Conservation (phyloP, 768 basidiomycete genomes). For the Podaxis sp. region DNA sequence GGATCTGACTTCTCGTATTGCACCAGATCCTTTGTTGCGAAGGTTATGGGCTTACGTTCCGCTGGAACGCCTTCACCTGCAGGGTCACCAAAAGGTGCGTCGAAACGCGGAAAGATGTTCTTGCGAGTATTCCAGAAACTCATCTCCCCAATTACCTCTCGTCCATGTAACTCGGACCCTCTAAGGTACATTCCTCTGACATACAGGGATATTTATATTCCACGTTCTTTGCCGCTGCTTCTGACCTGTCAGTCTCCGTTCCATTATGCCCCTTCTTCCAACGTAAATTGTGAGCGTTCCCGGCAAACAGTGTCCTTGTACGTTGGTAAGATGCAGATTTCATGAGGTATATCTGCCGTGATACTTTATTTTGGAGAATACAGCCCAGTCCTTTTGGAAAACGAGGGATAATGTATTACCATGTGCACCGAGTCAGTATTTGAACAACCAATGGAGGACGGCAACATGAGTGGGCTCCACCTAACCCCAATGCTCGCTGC, state of each 20-base stretch:
- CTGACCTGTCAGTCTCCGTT: not conserved
- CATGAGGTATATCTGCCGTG: no score
- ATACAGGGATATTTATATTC: not conserved
- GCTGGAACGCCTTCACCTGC: not conserved
- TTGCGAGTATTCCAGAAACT: not conserved
- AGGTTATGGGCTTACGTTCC: not conserved
- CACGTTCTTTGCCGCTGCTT: not conserved
- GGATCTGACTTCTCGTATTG: not conserved
- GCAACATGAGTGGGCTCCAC: no score
- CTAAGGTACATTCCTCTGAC: not conserved
- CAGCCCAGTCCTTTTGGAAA: no score
- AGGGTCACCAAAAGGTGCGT: not conserved
- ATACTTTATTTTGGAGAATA: no score
- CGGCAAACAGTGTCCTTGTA: no score
- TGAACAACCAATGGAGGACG: no score
- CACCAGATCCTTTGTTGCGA: not conserved
- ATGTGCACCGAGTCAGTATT: no score
- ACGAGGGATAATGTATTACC: no score
- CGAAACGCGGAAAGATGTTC: not conserved
- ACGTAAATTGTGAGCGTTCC: not conserved
- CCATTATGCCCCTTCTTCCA: not conserved
- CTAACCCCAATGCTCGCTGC: no score
- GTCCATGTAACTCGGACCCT: conserved; percentile 2
- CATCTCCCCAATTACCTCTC: not conserved
- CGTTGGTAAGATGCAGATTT: no score